These are phyloP conservation scores for Cordyceps cicadae DNA, from an alignment of 2,329 filamentous ascomycete genomes.

Conservation along the genomic window DNA sequence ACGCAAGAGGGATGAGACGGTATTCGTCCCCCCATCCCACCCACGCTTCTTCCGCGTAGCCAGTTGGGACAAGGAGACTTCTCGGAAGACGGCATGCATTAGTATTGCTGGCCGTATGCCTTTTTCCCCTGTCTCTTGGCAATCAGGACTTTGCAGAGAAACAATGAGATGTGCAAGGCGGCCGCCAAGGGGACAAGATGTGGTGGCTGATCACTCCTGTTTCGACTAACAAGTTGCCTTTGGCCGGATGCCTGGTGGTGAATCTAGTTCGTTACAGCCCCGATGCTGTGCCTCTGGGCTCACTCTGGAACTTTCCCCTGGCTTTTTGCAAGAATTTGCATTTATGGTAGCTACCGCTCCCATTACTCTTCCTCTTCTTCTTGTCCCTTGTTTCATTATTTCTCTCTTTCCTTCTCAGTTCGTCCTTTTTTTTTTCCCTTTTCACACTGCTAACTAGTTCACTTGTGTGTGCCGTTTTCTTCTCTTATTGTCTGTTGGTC, in stretches of 20 bases:
- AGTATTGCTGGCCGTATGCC: not conserved
- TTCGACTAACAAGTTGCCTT: constrained; percentile 7
- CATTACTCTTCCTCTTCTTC: constrained; percentile 16
- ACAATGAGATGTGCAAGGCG: not conserved
- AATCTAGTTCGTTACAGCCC: constrained; percentile 10
- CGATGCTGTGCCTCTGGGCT: not conserved
- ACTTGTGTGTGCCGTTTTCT: constrained; percentile 14
- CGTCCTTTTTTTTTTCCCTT: constrained; percentile 19
- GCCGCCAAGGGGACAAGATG: constrained; percentile 2
- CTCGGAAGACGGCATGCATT: constrained; percentile 1
- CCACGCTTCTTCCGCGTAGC: not conserved
- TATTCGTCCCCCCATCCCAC: not conserved
- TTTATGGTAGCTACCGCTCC: constrained; percentile 14
- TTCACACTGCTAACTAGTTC: constrained; percentile 25
- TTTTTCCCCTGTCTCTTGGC: not conserved
- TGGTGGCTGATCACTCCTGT: constrained; percentile 9
- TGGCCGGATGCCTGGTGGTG: not conserved
- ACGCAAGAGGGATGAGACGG: constrained; percentile 6
- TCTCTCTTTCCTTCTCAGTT: constrained; percentile 20
- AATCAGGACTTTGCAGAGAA: not conserved
- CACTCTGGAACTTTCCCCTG: constrained; percentile 1
- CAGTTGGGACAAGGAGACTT: not conserved
- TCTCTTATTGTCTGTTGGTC: constrained; percentile 12
- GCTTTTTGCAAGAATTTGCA: not conserved
- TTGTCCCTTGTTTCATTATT: constrained; percentile 20